These are phyloP conservation scores for Macrolepiota dolichaula DNA, from an alignment of 768 basidiomycete genomes.

Conservation along the genomic window DNA sequence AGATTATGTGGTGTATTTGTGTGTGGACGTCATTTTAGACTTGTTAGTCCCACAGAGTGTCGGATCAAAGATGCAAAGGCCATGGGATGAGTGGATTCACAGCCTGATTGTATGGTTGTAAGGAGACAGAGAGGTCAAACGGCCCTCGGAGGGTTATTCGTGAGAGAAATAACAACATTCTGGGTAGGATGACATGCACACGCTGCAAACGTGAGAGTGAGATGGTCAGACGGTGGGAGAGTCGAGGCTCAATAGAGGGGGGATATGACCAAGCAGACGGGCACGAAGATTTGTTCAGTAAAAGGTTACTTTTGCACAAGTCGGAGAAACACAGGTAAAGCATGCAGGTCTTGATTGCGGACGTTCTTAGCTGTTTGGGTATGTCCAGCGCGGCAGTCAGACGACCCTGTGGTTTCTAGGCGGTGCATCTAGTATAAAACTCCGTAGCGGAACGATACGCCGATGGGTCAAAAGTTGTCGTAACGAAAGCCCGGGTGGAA, in stretches of 20 bases:
- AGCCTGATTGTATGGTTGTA: neutral
- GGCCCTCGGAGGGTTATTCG: slow-evolving; percentile 6
- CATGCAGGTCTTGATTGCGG: neutral
- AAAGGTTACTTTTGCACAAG: neutral
- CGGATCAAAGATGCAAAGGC: slow-evolving; percentile 5
- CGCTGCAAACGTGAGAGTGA: slow-evolving; percentile 15
- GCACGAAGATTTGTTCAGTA: neutral
- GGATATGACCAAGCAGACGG: neutral
- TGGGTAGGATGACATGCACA: slow-evolving; percentile 8
- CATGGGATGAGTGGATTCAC: neutral
- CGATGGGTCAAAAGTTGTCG: neutral
- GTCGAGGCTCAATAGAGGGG: slow-evolving; percentile 8
- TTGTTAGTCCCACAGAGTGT: neutral
- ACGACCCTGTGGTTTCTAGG: neutral
- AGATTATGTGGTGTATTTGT: neutral
- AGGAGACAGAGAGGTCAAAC: slow-evolving; percentile 1
- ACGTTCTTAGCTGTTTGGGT: neutral
- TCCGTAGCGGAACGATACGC: neutral
- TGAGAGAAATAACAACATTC: slow-evolving; percentile 14
- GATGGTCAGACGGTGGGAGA: slow-evolving; percentile 14
- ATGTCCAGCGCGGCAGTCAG: neutral
- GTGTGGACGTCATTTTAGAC: neutral
- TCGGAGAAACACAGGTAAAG: slow-evolving; percentile 1
- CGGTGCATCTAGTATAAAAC: neutral
- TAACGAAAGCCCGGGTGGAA: neutral